phyloP scores from a whole-genome alignment of 1,284 basidiomycete genomes.

The Apiotrichum gracile region DNA sequence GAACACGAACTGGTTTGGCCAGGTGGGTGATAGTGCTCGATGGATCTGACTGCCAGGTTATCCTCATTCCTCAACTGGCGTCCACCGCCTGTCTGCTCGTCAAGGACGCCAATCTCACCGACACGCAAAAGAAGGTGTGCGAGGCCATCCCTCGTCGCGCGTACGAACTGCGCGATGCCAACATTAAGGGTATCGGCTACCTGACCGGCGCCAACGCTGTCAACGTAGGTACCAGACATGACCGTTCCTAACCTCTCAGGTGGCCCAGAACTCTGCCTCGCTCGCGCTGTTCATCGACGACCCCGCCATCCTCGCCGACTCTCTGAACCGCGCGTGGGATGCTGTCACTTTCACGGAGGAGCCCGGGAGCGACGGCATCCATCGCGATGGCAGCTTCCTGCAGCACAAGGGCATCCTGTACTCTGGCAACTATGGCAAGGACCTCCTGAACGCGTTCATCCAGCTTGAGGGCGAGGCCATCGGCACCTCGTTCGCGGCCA shows the following conservation, averaged over 20 bases:
- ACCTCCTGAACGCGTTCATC: slow-evolving; percentile 50
- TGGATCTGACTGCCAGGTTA: too few relatives aligned
- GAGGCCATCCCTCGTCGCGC: slow-evolving; percentile 53
- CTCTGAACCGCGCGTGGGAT: slow-evolving; percentile 19
- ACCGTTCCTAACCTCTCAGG: neutral
- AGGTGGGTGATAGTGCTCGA: too few relatives aligned
- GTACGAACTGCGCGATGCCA: slow-evolving; percentile 52
- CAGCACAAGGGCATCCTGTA: slow-evolving; percentile 60
- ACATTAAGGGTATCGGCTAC: slow-evolving; percentile 49
- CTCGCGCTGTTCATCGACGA: slow-evolving; percentile 22
- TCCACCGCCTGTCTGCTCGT: slow-evolving; percentile 58
- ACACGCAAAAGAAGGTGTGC: slow-evolving; percentile 51
- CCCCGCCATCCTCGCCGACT: slow-evolving; percentile 17
- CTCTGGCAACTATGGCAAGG: slow-evolving; percentile 61
- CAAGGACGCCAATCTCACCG: slow-evolving; percentile 47
- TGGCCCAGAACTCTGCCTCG: slow-evolving; percentile 27
- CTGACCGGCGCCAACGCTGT: slow-evolving; percentile 58
- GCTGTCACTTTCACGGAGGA: slow-evolving; percentile 14
- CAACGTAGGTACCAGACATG: neutral
- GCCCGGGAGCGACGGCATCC: slow-evolving; percentile 55
- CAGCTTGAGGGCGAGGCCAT: slow-evolving; percentile 45
- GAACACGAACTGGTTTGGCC: slow-evolving; percentile 65
- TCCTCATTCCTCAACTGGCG: slow-evolving; percentile 56
- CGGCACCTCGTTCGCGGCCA: slow-evolving; percentile 55
- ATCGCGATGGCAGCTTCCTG: slow-evolving; percentile 59